Percentiles rank a stretch among this genome's conserved stretches.
Conservation (phyloP, 345 rosid species). For the Psidium friedrichsthalianum region DNA sequence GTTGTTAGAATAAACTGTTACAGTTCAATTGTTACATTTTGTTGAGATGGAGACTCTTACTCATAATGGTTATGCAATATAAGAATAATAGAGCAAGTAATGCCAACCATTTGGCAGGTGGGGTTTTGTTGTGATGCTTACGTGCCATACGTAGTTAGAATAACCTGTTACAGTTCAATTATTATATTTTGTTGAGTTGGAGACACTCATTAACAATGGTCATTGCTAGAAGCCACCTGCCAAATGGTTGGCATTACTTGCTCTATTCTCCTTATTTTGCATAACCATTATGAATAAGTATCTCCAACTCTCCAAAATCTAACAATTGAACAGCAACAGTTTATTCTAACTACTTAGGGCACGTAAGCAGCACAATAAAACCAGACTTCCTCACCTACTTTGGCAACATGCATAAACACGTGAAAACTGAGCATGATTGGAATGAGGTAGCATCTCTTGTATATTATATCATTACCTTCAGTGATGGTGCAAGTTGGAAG, state of each 20-base stretch:
- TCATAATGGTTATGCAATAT: no score
- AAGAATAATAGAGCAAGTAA: no score
- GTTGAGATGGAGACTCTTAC: no score
- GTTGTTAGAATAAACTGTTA: no score
- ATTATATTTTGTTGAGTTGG: no score
- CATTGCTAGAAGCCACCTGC: neutral
- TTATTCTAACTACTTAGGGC: neutral
- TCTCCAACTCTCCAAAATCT: neutral
- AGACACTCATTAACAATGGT: no score
- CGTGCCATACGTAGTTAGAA: no score
- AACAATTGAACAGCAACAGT: neutral
- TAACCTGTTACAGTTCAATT: no score
- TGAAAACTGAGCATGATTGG: neutral
- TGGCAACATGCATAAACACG: neutral
- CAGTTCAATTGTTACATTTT: no score
- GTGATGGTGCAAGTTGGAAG: conserved; percentile 29
- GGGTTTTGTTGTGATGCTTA: no score
- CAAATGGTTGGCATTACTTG: neutral
- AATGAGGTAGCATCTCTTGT: neutral
- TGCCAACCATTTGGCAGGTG: no score
- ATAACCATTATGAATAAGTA: neutral
- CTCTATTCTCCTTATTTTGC: neutral
- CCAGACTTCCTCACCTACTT: neutral
- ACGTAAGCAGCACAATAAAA: neutral
- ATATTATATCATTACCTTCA: conserved; percentile 20